phyloP scores from a whole-genome alignment of 2,329 filamentous ascomycete species.

The Chrysoporthe deuterocubensis region DNA sequence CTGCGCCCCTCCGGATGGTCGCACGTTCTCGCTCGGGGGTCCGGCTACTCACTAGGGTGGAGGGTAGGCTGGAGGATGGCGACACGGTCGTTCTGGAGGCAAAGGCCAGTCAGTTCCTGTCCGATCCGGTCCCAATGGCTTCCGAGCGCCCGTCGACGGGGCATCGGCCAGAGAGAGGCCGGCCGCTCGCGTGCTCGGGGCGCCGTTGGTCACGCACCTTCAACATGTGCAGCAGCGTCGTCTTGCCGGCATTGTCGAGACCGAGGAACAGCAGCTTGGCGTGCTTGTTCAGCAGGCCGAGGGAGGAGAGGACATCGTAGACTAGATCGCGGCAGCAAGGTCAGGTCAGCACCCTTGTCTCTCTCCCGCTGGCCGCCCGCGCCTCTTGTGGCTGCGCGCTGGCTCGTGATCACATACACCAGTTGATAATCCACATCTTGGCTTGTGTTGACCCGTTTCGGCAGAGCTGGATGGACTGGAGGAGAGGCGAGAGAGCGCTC shows the following conservation, averaged over 20 bases:
- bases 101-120: constrained; percentile 23
- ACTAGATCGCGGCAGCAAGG: constrained; percentile 54
- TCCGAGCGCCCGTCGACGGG: background rate
- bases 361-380: constrained; percentile 28
- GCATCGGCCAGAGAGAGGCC: background rate
- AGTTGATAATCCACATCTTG: constrained; percentile 92
- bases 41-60: constrained; percentile 73
- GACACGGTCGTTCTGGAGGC: constrained; percentile 80
- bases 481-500: background rate
- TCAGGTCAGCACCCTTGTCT: constrained; percentile 36
- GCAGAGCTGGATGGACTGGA: background rate
- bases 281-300: constrained; percentile 93
- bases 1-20: background rate
- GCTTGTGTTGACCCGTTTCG: constrained; percentile 25
- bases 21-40: background rate
- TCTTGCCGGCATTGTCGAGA: constrained; percentile 94
- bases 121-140: background rate
- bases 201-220: constrained; percentile 65
- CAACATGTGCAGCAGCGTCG: constrained; percentile 90
- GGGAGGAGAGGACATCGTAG: constrained; percentile 85
- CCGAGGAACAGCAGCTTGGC: constrained; percentile 93
- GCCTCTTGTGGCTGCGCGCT: constrained; percentile 8
- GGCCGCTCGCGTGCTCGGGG: background rate
- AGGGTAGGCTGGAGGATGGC: constrained; percentile 89
- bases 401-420: constrained; percentile 68